phyloP scores from a whole-genome alignment of 345 rosid genomes.

The Citrus medica region DNA sequence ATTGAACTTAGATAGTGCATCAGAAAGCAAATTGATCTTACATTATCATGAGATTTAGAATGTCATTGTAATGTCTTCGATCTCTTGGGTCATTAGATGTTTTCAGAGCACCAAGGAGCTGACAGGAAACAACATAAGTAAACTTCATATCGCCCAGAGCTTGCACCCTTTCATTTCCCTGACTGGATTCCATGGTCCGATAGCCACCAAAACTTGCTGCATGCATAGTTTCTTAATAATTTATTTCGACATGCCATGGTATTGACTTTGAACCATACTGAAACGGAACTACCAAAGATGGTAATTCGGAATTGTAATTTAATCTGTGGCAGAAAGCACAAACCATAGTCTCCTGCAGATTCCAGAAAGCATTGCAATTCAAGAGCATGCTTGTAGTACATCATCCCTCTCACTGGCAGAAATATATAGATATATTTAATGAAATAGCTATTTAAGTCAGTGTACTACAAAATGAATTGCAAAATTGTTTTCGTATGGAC shows the following conservation, averaged over 20 bases:
- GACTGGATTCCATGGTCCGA: slow-evolving; percentile 28
- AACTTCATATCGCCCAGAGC: slow-evolving; percentile 90
- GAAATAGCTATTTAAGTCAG: slow-evolving; percentile 7
- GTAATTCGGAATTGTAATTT: background rate
- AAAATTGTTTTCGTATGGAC: slow-evolving; percentile 21
- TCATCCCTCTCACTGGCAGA: slow-evolving; percentile 91
- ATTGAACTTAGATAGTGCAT: too few species aligned
- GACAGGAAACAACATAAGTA: slow-evolving; percentile 98
- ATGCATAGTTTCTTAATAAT: slow-evolving; percentile 4
- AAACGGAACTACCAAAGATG: background rate
- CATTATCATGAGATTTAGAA: slow-evolving; percentile 84
- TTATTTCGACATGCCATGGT: slow-evolving; percentile 1
- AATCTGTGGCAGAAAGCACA: slow-evolving; percentile 26
- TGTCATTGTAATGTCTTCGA: slow-evolving; percentile 66
- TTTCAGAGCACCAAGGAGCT: slow-evolving; percentile 82
- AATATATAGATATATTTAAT: slow-evolving; percentile 2
- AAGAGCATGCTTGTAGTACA: slow-evolving; percentile 80
- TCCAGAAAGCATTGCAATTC: slow-evolving; percentile 82
- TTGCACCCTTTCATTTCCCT: slow-evolving; percentile 31
- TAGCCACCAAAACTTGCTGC: slow-evolving; percentile 42
- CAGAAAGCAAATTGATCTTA: slow-evolving; percentile 34
- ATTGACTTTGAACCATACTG: slow-evolving; percentile 2
- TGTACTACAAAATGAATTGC: background rate
- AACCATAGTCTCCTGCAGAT: slow-evolving; percentile 54
- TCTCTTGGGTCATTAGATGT: slow-evolving; percentile 53